Percentiles rank a stretch among this genome's conserved stretches.
Conservation (phyloP, 306 rosid species). For the Luffa aegyptiaca region DNA sequence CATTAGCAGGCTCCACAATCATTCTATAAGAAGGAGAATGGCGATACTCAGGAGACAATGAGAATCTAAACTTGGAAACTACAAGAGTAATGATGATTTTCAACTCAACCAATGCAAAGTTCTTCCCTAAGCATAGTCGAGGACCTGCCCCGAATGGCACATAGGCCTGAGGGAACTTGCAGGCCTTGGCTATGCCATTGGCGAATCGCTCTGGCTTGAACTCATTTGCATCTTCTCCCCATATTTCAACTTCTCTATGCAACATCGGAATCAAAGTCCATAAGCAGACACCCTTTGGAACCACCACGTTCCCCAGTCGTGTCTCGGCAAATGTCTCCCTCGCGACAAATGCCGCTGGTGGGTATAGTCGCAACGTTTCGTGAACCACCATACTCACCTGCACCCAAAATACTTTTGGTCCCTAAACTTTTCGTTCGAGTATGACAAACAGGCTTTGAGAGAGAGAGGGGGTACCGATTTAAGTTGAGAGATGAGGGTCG, state of each 20-base stretch:
- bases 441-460: not conserved
- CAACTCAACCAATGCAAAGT: constrained; percentile 69
- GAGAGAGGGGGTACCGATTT: constrained; percentile 35
- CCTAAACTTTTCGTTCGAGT: too few species aligned
- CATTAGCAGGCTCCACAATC: constrained; percentile 77
- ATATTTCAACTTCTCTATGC: constrained; percentile 63
- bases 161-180: constrained; percentile 60
- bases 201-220: constrained; percentile 80
- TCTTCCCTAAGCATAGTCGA: constrained; percentile 69
- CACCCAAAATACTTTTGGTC: not conserved
- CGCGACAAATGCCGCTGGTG: constrained; percentile 88
- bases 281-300: constrained; percentile 64
- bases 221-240: constrained; percentile 77
- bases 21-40: constrained; percentile 71
- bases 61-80: constrained; percentile 44
- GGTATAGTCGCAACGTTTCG: constrained; percentile 71
- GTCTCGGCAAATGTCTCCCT: constrained; percentile 75
- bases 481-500: constrained; percentile 37
- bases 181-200: constrained; percentile 63
- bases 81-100: constrained; percentile 39
- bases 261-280: constrained; percentile 79
- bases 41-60: constrained; percentile 54
- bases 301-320: constrained; percentile 39
- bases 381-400: constrained; percentile 73
- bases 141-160: constrained; percentile 79